These are phyloP conservation scores for Lachnellula occidentalis DNA, from an alignment of 2,329 filamentous ascomycete genomes.

Conservation along the genomic window DNA sequence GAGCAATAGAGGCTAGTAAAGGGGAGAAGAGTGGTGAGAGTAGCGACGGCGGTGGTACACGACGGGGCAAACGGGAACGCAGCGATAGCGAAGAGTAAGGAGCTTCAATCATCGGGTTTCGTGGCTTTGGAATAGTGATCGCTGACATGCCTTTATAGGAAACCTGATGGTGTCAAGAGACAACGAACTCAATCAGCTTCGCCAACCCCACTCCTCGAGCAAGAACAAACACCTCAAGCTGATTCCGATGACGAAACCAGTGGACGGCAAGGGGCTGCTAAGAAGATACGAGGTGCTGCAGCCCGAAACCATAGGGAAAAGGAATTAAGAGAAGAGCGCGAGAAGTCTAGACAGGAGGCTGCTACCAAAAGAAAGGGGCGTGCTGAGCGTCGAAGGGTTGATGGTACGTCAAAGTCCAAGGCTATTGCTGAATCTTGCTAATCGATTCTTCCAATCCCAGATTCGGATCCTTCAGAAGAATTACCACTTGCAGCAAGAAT, in stretches of 20 bases:
- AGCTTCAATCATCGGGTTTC: background rate
- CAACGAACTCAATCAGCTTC: conserved; percentile 78
- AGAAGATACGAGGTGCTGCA: conserved; percentile 54
- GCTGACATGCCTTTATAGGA: conserved; percentile 44
- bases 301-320: conserved; percentile 57
- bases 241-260: conserved; percentile 68
- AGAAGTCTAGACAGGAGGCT: conserved; percentile 67
- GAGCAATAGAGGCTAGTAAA: conserved; percentile 93
- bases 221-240: conserved; percentile 44
- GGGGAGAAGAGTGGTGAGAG: conserved; percentile 49
- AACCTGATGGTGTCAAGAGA: conserved; percentile 67
- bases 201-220: conserved; percentile 51
- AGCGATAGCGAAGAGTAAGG: conserved; percentile 94
- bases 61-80: conserved; percentile 74
- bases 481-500: conserved; percentile 44
- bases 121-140: conserved; percentile 4
- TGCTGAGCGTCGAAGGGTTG: conserved; percentile 71
- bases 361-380: conserved; percentile 76
- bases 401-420: conserved; percentile 51
- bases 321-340: conserved; percentile 67
- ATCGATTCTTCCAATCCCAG: conserved; percentile 36
- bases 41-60: conserved; percentile 46
- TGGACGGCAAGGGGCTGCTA: conserved; percentile 45
- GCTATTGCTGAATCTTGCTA: conserved; percentile 32
- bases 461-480: conserved; percentile 70